Evolutionary conservation across 2,329 filamentous ascomycete genomes (phyloP).

Genomic region (Fusarium sp.): DNA sequence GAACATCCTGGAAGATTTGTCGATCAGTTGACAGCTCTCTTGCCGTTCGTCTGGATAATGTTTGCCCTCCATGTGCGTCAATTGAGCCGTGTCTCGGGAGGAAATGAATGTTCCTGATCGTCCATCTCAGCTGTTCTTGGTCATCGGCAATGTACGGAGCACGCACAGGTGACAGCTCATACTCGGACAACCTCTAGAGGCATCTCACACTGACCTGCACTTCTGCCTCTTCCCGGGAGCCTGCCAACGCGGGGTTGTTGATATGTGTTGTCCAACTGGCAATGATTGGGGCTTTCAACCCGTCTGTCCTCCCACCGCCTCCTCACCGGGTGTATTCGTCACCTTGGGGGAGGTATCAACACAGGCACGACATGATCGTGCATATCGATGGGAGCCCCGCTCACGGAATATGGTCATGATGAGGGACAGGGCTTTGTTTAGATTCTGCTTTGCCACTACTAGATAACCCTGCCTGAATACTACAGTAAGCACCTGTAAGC

Average conservation of each 20-base stretch:
- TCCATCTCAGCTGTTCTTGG: background rate
- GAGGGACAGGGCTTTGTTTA: background rate
- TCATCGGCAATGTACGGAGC: background rate
- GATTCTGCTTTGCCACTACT: background rate
- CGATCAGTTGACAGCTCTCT: slow-evolving; percentile 4
- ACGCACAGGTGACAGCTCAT: slow-evolving; percentile 28
- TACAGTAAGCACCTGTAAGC: background rate
- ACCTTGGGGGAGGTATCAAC: background rate
- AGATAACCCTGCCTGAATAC: background rate
- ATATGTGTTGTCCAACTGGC: slow-evolving; percentile 12
- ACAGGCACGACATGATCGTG: slow-evolving; percentile 3
- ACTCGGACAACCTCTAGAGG: background rate
- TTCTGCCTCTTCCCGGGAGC: slow-evolving; percentile 5
- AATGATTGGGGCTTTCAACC: slow-evolving; percentile 16
- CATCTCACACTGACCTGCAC: background rate
- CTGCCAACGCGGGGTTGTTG: slow-evolving; percentile 11
- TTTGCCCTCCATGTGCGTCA: background rate
- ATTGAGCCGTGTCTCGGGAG: background rate
- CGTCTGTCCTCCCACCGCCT: background rate
- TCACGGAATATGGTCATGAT: background rate
- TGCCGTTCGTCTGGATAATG: background rate
- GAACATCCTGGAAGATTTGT: slow-evolving; percentile 10
- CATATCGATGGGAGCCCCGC: slow-evolving; percentile 1
- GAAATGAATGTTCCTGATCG: background rate
- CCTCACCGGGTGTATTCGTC: background rate